These are phyloP conservation scores for Gaertneriomyces sp. DNA, from an alignment of 192 early-diverging fungal genomes.

Conservation along the genomic window DNA sequence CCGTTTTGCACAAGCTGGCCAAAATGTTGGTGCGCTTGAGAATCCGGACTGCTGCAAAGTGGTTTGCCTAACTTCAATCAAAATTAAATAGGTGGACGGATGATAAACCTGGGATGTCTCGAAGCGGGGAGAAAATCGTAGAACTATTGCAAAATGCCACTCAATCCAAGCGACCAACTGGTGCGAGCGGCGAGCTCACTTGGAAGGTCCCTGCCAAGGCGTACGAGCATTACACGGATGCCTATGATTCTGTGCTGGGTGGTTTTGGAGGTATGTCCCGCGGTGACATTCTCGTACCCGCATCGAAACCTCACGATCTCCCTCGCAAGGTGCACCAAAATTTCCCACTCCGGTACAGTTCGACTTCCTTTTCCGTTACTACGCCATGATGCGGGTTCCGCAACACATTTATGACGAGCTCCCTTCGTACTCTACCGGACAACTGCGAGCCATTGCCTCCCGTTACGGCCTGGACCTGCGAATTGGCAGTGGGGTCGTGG, in stretches of 20 bases:
- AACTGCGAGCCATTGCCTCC: slow-evolving; percentile 13
- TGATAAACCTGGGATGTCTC: slow-evolving; percentile 32
- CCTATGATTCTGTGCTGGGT: slow-evolving; percentile 48
- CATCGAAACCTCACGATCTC: background rate
- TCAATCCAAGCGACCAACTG: background rate
- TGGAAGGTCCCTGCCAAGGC: slow-evolving; percentile 27
- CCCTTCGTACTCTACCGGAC: background rate
- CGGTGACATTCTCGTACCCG: background rate
- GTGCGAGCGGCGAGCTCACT: slow-evolving; percentile 4
- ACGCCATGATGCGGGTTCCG: slow-evolving; percentile 22
- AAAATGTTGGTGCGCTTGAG: slow-evolving; percentile 16
- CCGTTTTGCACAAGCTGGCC: slow-evolving; percentile 21
- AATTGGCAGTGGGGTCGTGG: background rate
- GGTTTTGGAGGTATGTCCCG: slow-evolving; percentile 44
- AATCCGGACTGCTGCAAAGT: background rate
- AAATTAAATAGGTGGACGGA: slow-evolving; percentile 38
- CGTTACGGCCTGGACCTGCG: slow-evolving; percentile 23
- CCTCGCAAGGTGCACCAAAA: slow-evolving; percentile 46
- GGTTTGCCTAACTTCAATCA: background rate
- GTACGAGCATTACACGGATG: slow-evolving; percentile 34
- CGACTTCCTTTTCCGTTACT: slow-evolving; percentile 51
- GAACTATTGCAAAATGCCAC: slow-evolving; percentile 33
- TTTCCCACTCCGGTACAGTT: slow-evolving; percentile 59
- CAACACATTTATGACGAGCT: background rate
- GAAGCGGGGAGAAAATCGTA: slow-evolving; percentile 37